A percentile compares a stretch with the other conserved stretches of the same genome.
Evolutionary conservation across 768 basidiomycete species (phyloP).

Genomic region (Termitomyces heimii): DNA sequence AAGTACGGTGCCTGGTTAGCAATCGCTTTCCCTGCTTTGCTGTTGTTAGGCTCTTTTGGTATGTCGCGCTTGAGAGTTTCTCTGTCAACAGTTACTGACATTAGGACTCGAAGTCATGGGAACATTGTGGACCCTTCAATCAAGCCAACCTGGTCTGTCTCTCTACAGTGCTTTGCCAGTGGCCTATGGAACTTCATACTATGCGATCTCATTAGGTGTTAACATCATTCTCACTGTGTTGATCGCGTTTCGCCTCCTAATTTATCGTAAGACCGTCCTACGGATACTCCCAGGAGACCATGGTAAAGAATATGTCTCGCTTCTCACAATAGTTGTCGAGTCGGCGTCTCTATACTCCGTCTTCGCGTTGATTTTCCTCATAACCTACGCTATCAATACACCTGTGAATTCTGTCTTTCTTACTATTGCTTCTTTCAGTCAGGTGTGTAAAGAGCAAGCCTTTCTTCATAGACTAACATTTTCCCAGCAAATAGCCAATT

Average conservation of each 20-base stretch:
- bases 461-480: background rate
- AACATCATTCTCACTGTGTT: conserved; percentile 36
- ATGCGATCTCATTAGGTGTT: conserved; percentile 30
- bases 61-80: conserved; percentile 6
- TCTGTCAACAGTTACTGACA: background rate
- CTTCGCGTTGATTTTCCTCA: conserved; percentile 32
- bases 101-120: conserved; percentile 27
- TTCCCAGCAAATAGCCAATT: conserved; percentile 27
- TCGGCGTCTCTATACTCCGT: conserved; percentile 38
- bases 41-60: conserved; percentile 37
- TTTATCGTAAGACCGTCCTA: conserved; percentile 24
- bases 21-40: conserved; percentile 27
- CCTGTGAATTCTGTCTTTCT: conserved; percentile 36
- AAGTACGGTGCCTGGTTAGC: conserved; percentile 23
- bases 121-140: conserved; percentile 36
- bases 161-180: conserved; percentile 29
- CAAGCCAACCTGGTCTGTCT: conserved; percentile 33
- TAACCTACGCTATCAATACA: conserved; percentile 32
- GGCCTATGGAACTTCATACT: conserved; percentile 32
- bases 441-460: conserved; percentile 19
- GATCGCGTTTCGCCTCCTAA: conserved; percentile 28
- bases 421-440: conserved; percentile 24
- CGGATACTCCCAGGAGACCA: conserved; percentile 26
- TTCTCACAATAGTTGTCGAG: conserved; percentile 34
- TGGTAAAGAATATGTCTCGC: conserved; percentile 28